Conservation (phyloP, 805 yeast species). For the Limtongia smithiae region DNA sequence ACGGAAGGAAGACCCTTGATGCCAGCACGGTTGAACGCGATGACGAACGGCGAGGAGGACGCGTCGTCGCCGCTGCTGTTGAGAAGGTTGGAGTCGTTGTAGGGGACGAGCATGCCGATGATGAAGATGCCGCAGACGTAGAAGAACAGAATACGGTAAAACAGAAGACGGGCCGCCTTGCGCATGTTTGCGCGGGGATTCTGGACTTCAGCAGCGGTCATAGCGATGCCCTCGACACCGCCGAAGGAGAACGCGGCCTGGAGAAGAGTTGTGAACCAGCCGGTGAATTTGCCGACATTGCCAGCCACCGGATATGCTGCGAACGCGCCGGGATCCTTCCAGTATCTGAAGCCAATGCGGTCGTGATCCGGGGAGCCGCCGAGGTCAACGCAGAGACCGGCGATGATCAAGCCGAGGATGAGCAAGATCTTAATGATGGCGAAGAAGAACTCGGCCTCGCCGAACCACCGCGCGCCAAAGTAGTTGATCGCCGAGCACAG, state of each 20-base stretch:
- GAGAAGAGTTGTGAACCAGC: conserved; percentile 60
- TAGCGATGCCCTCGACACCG: conserved; percentile 81
- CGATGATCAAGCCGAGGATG: conserved; percentile 61
- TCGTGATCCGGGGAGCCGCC: conserved; percentile 80
- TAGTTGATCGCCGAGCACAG: conserved; percentile 44
- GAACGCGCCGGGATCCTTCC: conserved; percentile 69
- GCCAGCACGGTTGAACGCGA: conserved; percentile 63
- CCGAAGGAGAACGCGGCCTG: conserved; percentile 70
- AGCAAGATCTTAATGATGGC: conserved; percentile 62
- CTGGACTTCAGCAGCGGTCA: conserved; percentile 79
- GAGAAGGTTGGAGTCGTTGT: conserved; percentile 58
- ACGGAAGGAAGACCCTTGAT: conserved; percentile 68
- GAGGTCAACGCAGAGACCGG: conserved; percentile 56
- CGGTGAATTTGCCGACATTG: conserved; percentile 54
- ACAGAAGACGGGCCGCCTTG: conserved; percentile 73
- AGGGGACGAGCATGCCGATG: conserved; percentile 73
- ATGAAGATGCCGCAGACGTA: conserved; percentile 72
- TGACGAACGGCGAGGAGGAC: conserved; percentile 74
- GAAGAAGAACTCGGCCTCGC: conserved; percentile 52
- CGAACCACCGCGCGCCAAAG: conserved; percentile 47
- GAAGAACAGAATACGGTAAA: conserved; percentile 61
- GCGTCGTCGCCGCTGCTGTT: conserved; percentile 66
- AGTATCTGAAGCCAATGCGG: conserved; percentile 66
- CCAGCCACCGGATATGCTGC: conserved; percentile 41
- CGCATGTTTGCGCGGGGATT: conserved; percentile 71